Base-by-base conservation (phyloP, 441 rosid species). In the Heliophila coronopifolia region DNA sequence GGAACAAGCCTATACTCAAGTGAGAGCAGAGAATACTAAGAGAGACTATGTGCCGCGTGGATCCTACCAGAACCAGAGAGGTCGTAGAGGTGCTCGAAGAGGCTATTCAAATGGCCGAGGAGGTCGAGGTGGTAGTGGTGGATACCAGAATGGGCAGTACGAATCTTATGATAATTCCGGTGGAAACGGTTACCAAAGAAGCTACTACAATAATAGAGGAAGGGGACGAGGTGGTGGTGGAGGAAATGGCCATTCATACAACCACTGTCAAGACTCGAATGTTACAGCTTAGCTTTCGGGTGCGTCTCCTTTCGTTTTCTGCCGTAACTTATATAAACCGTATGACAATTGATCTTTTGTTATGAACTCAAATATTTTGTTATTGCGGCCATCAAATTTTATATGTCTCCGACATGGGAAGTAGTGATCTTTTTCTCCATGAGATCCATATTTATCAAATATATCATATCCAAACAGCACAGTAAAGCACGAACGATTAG, bases 21-120 rank as follows among this genome's bases (percentile, higher is more conserved):
- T 63, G 8, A 40, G 14, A 34, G 39, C 28, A 39, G 34, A 40
- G 35, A 34, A 37, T 32, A 37, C 9, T 14, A 81, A 68, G 20
- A 63, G 44, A 13, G 85, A 86, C n/a, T 66, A 63, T 35, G 70
- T 8, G 35, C 71, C 70, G 8, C 80, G 88, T 18, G 77, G 95
- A 47, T 40, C 72, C 44, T 67, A 70, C 54, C 94, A 73, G 65
- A 82, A 76, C 73, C 87, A 82, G 56, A 76, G 96, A 68, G 94
- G 90, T 20, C 74, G 81, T 54, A 70, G 94, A 66, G 92, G 91
- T 31, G 74, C 73, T 27, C 68, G 84, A 23, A 50, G 74, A 33
- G 73, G 82, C 20, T 72, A 78, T 50, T 65, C 73, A 36, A 84
- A 79, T 60, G 93, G 90, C 15, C 81, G 81, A 30, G 90, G 96